Percentiles rank a stretch among this genome's conserved stretches.
Conservation (phyloP, 1,284 basidiomycete species). For the Jaminaea rosea region DNA sequence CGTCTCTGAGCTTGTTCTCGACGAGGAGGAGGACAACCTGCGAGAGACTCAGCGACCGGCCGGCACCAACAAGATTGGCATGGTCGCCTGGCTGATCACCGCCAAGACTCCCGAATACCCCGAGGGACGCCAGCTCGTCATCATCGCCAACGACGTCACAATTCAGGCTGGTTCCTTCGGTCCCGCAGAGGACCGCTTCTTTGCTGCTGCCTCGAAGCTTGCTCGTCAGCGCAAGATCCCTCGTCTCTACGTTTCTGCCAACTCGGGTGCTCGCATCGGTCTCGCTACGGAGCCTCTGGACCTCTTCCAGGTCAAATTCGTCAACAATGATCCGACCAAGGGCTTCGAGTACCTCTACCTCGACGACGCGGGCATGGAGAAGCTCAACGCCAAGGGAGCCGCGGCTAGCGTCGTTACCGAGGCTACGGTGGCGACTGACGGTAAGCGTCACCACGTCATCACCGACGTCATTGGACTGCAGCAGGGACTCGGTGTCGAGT, state of each 20-base stretch:
- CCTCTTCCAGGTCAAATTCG: conserved; percentile 87
- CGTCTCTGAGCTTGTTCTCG: conserved; percentile 76
- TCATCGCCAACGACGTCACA: conserved; percentile 97
- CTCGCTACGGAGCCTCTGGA: conserved; percentile 84
- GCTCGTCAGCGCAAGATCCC: conserved; percentile 58
- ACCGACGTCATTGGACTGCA: conserved; percentile 93
- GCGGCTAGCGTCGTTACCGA: conserved; percentile 66
- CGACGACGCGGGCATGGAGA: conserved; percentile 51
- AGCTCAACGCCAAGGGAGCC: conserved; percentile 51
- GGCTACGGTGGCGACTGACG: conserved; percentile 68
- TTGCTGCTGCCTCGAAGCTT: conserved; percentile 87
- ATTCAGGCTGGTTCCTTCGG: conserved; percentile 98
- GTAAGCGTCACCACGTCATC: conserved; percentile 82
- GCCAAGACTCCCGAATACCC: conserved; percentile 89
- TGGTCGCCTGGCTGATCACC: conserved; percentile 96
- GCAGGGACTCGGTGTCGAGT: conserved; percentile 97
- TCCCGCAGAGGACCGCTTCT: conserved; percentile 89
- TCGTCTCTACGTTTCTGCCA: conserved; percentile 8
- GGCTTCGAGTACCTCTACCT: conserved; percentile 95
- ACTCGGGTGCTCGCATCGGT: conserved; percentile 60
- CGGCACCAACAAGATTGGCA: conserved; percentile 89
- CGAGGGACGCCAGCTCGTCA: conserved; percentile 73
- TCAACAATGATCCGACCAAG: conserved; percentile 76
- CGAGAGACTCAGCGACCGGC: conserved; percentile 81
- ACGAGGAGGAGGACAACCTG: conserved; percentile 81